Conservation (phyloP, 768 basidiomycete species). For the Suillus discolor region DNA sequence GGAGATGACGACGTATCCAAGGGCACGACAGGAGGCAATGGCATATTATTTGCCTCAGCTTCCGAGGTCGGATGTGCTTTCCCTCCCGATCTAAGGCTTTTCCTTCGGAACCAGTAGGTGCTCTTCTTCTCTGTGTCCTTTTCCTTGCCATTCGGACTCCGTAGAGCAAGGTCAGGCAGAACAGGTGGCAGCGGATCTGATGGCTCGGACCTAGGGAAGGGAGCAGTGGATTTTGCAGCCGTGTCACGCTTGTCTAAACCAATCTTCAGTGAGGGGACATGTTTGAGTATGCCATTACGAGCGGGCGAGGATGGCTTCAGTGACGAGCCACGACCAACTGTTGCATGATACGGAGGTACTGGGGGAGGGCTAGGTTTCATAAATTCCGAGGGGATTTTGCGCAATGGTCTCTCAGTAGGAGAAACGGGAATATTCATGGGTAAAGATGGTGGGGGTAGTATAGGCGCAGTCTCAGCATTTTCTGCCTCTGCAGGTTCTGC, state of each 20-base stretch:
- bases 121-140: constrained; percentile 46
- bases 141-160: constrained; percentile 22
- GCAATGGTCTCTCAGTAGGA: constrained; percentile 24
- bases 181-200: constrained; percentile 27
- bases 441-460: constrained; percentile 22
- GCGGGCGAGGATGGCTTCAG: constrained; percentile 23
- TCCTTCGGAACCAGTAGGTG: constrained; percentile 33
- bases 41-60: constrained; percentile 14
- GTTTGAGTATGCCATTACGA: constrained; percentile 25
- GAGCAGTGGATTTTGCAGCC: constrained; percentile 18
- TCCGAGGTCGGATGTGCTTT: constrained; percentile 29
- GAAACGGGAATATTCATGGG: constrained; percentile 19
- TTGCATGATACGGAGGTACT: constrained; percentile 9
- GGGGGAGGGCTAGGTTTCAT: constrained; percentile 21
- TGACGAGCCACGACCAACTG: constrained; percentile 17
- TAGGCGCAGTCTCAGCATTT: constrained; percentile 18
- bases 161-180: constrained; percentile 33
- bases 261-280: constrained; percentile 25
- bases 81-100: constrained; percentile 21
- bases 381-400: constrained; percentile 20
- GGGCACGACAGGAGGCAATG: constrained; percentile 16
- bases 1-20: constrained; percentile 20
- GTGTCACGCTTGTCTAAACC: constrained; percentile 22
- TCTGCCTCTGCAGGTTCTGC: constrained; percentile 24
- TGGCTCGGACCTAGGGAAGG: constrained; percentile 22